Conservation (phyloP, 257 asterid species). For the Lavandula angustifolia region DNA sequence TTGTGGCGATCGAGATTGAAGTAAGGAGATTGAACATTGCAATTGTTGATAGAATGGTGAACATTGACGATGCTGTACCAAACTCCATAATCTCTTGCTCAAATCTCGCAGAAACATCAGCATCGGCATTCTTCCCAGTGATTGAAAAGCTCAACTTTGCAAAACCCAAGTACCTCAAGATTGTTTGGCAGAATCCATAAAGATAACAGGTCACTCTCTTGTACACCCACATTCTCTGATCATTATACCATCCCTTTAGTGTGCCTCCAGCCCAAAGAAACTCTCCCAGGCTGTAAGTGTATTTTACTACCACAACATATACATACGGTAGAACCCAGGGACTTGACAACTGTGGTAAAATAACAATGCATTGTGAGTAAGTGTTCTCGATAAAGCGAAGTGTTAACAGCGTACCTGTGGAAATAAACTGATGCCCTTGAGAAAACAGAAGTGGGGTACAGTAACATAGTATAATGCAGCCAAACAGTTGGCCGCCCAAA, state of each 20-base stretch:
- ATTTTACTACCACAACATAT: neutral
- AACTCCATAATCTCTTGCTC: slow-evolving; percentile 29
- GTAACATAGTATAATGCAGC: slow-evolving; percentile 15
- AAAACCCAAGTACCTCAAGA: slow-evolving; percentile 22
- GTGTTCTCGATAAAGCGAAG: neutral
- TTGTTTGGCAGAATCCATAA: slow-evolving; percentile 20
- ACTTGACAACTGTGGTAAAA: slow-evolving; percentile 23
- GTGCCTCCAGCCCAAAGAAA: slow-evolving; percentile 19
- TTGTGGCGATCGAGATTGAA: neutral
- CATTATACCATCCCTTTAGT: slow-evolving; percentile 21
- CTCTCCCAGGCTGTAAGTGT: slow-evolving; percentile 23
- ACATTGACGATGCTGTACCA: slow-evolving; percentile 22
- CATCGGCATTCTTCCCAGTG: neutral
- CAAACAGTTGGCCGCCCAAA: slow-evolving; percentile 27
- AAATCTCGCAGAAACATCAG: slow-evolving; percentile 13
- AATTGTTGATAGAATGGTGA: slow-evolving; percentile 14
- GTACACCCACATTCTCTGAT: slow-evolving; percentile 28
- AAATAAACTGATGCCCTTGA: slow-evolving; percentile 9
- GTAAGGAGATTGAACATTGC: slow-evolving; percentile 21
- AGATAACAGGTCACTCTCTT: slow-evolving; percentile 18
- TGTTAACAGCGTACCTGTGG: slow-evolving; percentile 9
- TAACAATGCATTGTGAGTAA: neutral
- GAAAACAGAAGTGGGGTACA: slow-evolving; percentile 6
- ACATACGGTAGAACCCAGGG: slow-evolving; percentile 14
- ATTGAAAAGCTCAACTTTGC: slow-evolving; percentile 11